Base-by-base conservation (phyloP, 345 rosid species). In the Gossypium rotundifolium region DNA sequence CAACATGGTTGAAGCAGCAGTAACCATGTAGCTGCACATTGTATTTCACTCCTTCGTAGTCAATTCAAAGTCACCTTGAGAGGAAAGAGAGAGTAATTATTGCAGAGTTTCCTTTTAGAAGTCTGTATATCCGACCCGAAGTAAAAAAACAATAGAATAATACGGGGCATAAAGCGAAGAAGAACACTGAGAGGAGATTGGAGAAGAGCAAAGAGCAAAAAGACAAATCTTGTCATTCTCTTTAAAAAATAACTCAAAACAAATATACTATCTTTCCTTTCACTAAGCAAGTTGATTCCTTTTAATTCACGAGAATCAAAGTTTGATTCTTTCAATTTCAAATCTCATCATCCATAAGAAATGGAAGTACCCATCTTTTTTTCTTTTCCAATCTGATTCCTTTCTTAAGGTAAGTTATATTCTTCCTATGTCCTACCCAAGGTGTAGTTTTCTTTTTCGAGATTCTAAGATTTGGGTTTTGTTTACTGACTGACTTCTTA, bases 261-360 rank as follows among this genome's bases (percentile, higher is more conserved):
- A 45, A 66, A 66, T 18, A 45, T 45, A 46, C 27, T 17, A 9
- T 27, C 40, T 69, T 51, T 16, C 23, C 61, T 11, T 42, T 18
- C 55, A 54, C 44, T 44, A 14, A 70, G 76, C 27, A 46, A 73
- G 76, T 68, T 61, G 61, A 49, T 61, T 74, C 70, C 38, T 54
- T 11, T 42, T 9, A 17, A 33, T 44, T 59, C 61, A 62, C 25
- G 66, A 61, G 53, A 23, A 66, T 49, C 27, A 53, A 61, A 48
- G 48, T 75, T 70, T 54, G 72, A 67, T 66, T 66, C 58, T 54
- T 66, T 45, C 66, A 23, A 33, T 54, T 66, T 46, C 66, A 65
- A 23, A 3, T 46, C 38, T 67, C 38, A 71, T 25, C 38, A 27
- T 57, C n/a, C 49, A 64, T 49, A 59, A 16, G 1, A 49, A 13